These are phyloP conservation scores for Aphanocladium album DNA, from an alignment of 2,329 filamentous ascomycete species.

Conservation along the genomic window DNA sequence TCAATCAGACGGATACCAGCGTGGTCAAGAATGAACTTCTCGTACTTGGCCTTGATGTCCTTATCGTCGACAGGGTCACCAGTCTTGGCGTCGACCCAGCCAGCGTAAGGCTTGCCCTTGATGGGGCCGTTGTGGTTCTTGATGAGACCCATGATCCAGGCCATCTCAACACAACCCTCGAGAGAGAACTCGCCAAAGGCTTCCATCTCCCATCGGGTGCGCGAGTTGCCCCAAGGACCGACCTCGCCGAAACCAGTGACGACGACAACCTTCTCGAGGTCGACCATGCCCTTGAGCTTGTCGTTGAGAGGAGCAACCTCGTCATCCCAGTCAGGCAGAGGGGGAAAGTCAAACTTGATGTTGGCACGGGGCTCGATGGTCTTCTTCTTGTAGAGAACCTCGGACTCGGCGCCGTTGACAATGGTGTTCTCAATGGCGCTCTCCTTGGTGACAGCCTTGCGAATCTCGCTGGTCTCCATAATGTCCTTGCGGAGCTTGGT, in stretches of 20 bases:
- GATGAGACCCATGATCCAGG: constrained; percentile 99
- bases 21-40: constrained; percentile 94
- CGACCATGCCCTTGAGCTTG: constrained; percentile 93
- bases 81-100: constrained; percentile 93
- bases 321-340: constrained; percentile 82
- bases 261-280: constrained; percentile 95
- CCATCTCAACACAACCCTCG: constrained; percentile 98
- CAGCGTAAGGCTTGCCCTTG: constrained; percentile 94
- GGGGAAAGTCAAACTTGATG: constrained; percentile 95
- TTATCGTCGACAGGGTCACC: constrained; percentile 96
- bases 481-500: constrained; percentile 89
- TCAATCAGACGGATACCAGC: constrained; percentile 96
- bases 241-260: constrained; percentile 95
- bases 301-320: constrained; percentile 86
- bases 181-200: constrained; percentile 93
- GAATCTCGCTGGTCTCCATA: constrained; percentile 90
- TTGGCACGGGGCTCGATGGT: constrained; percentile 91
- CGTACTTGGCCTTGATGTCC: constrained; percentile 95
- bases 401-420: constrained; percentile 88
- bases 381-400: constrained; percentile 92
- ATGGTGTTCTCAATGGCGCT: constrained; percentile 95
- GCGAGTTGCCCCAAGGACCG: constrained; percentile 96
- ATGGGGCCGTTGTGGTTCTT: constrained; percentile 96
- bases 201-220: constrained; percentile 99
- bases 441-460: constrained; percentile 91